Conservation (phyloP, 1,139 yeast genomes). For the Pneumocystis oryctolagi region DNA sequence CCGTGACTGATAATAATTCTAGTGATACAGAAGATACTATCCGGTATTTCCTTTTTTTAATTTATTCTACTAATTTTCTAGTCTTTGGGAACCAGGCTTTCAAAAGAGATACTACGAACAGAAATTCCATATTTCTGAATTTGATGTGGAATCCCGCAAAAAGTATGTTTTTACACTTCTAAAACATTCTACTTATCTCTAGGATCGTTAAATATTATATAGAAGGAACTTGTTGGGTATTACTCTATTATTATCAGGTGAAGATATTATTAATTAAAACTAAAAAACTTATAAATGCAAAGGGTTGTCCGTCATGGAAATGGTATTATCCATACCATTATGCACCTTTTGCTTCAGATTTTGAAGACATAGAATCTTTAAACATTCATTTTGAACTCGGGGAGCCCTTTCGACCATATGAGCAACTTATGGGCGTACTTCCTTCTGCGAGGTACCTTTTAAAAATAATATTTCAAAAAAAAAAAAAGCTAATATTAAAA, state of each 20-base stretch:
- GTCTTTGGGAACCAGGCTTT: conserved; percentile 79
- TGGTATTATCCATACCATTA: conserved; percentile 97
- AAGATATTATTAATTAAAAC: background rate
- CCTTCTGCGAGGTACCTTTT: conserved; percentile 52
- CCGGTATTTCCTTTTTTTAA: conserved; percentile 17
- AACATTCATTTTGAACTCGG: conserved; percentile 54
- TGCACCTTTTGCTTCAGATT: conserved; percentile 93
- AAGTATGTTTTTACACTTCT: conserved; percentile 18
- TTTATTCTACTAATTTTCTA: conserved; percentile 37
- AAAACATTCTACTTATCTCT: background rate
- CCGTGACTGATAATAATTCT: background rate
- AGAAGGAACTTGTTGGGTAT: conserved; percentile 93
- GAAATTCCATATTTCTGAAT: conserved; percentile 52
- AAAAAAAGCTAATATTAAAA: conserved; percentile 1
- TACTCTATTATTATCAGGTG: conserved; percentile 71
- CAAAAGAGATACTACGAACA: conserved; percentile 61
- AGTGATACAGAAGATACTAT: conserved; percentile 14
- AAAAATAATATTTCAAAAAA: background rate
- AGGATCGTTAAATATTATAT: conserved; percentile 55
- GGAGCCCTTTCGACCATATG: conserved; percentile 79
- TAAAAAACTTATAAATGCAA: background rate
- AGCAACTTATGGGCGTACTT: conserved; percentile 91
- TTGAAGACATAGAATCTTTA: conserved; percentile 43
- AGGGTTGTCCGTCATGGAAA: conserved; percentile 93
- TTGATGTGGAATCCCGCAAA: conserved; percentile 44